Percentiles rank a stretch among this genome's conserved stretches.
phyloP scores from a whole-genome alignment of 2,329 filamentous ascomycete species.

The Claviceps cyperi region DNA sequence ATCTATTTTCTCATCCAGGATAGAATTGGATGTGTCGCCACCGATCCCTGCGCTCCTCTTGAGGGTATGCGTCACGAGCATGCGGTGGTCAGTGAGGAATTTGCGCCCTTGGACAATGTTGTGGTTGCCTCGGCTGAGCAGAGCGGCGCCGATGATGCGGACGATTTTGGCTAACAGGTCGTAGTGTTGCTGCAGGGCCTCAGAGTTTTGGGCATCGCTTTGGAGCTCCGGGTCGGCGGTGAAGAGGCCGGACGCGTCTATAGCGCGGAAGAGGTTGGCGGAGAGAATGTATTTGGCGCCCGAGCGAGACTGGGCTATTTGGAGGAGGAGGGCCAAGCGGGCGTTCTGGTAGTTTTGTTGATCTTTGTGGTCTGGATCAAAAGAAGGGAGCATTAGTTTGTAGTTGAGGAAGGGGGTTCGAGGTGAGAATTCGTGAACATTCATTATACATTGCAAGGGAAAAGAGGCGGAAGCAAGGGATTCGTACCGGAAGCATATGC shows the following conservation, averaged over 20 bases:
- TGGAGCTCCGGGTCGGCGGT: constrained; percentile 84
- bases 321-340: constrained; percentile 67
- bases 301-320: constrained; percentile 68
- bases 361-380: constrained; percentile 23
- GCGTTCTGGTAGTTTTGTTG: constrained; percentile 46
- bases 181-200: constrained; percentile 70
- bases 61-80: constrained; percentile 74
- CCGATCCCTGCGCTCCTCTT: constrained; percentile 79
- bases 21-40: constrained; percentile 20
- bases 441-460: background rate
- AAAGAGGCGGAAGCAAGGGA: background rate
- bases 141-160: constrained; percentile 66
- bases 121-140: constrained; percentile 68
- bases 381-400: background rate
- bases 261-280: constrained; percentile 68
- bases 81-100: constrained; percentile 72
- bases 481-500: constrained; percentile 38
- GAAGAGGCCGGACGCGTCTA: constrained; percentile 77
- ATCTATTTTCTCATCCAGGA: constrained; percentile 46
- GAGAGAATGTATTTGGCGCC: constrained; percentile 82
- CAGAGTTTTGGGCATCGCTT: constrained; percentile 54
- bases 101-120: constrained; percentile 66
- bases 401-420: background rate
- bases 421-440: background rate
- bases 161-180: constrained; percentile 66